Conservation (phyloP, 2,329 filamentous ascomycete species). For the Fusarium marasasianum region DNA sequence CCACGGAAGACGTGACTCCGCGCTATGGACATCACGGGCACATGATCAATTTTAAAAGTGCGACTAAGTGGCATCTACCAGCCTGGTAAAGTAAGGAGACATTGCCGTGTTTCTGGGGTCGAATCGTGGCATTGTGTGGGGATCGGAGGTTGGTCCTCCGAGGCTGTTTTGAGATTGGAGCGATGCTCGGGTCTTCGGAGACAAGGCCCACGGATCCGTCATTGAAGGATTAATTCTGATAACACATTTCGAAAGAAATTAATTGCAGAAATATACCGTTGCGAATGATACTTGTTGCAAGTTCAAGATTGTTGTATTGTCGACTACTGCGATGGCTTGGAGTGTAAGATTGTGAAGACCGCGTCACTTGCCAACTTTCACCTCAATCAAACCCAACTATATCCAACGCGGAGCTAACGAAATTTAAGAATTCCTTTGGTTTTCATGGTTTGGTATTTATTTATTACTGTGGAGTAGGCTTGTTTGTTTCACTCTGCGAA, state of each 20-base stretch:
- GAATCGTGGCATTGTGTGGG: conserved; percentile 5
- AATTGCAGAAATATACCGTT: rapidly evolving
- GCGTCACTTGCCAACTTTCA: rapidly evolving
- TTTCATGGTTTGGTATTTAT: no score
- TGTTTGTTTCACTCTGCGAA: background rate
- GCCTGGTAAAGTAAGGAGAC: background rate
- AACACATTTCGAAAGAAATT: background rate
- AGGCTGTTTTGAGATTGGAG: conserved; percentile 5
- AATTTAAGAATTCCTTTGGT: no score
- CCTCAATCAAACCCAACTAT: background rate
- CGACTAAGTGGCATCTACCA: background rate
- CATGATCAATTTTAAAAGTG: conserved; percentile 5
- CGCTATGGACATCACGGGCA: background rate
- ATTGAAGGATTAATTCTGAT: background rate
- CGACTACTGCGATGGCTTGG: background rate
- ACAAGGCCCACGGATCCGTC: conserved; percentile 19
- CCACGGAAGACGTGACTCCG: conserved; percentile 15
- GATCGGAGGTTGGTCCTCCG: conserved; percentile 25
- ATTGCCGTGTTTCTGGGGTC: background rate
- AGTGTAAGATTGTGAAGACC: background rate
- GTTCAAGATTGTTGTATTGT: no score
- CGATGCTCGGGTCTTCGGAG: conserved; percentile 1
- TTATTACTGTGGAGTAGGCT: no score
- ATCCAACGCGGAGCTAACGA: rapidly evolving
- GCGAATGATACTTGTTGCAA: rapidly evolving